phyloP scores from a whole-genome alignment of 495 filamentous ascomycete species.

The Neurospora tetraspora region DNA sequence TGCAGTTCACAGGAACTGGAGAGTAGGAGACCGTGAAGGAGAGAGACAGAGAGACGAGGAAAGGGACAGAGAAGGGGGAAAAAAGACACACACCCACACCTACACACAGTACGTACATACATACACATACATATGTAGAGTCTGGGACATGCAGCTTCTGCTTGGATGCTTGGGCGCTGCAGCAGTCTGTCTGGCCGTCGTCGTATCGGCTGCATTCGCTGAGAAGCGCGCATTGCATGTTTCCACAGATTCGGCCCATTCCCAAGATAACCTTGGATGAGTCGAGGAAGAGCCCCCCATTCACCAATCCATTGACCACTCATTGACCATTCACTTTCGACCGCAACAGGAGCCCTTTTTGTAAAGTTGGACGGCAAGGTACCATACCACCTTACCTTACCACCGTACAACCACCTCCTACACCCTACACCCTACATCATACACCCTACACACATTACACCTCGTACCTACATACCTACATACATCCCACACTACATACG shows the following conservation, averaged over 20 bases:
- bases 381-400: neutral
- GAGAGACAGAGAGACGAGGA: neutral
- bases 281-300: neutral
- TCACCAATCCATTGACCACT: neutral
- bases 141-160: conserved; percentile 2
- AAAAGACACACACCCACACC: neutral
- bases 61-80: neutral
- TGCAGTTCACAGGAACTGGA: neutral
- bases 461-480: neutral
- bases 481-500: neutral
- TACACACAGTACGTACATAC: neutral
- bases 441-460: neutral
- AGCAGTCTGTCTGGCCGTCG: neutral
- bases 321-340: neutral
- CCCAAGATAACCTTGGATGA: neutral
- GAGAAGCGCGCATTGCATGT: conserved; percentile 16
- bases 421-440: neutral
- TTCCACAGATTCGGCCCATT: conserved; percentile 17
- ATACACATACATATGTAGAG: neutral
- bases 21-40: neutral
- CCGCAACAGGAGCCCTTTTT: neutral
- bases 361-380: neutral
- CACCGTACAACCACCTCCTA: neutral
- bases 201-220: conserved; percentile 13
- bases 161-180: neutral